Evolutionary conservation across 768 basidiomycete species (phyloP).

Genomic region (Hericium rajendrae): DNA sequence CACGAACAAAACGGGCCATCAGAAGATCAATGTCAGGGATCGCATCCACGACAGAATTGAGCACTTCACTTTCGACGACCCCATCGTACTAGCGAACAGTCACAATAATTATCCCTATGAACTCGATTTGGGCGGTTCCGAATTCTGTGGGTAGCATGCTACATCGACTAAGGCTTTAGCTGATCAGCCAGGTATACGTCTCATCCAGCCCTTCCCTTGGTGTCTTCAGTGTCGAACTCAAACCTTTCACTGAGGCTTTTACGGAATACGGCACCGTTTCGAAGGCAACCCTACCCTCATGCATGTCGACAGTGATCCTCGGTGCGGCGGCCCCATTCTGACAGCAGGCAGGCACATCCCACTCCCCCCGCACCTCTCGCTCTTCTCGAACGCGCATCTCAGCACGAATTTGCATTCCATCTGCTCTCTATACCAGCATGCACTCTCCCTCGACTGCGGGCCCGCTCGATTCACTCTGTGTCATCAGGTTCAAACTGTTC

Average conservation of each 20-base stretch:
- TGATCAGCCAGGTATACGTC: too few relatives aligned
- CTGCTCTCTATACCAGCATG: slow-evolving; percentile 43
- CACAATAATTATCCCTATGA: slow-evolving; percentile 43
- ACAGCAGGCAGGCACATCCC: slow-evolving; percentile 13
- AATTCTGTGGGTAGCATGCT: slow-evolving; percentile 31
- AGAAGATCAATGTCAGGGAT: slow-evolving; percentile 32
- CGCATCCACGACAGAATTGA: slow-evolving; percentile 12
- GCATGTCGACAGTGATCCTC: slow-evolving; percentile 39
- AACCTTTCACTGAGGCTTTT: slow-evolving; percentile 40
- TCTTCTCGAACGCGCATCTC: slow-evolving; percentile 17
- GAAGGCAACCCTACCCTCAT: slow-evolving; percentile 30
- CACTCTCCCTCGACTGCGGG: slow-evolving; percentile 22
- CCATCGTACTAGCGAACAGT: slow-evolving; percentile 42
- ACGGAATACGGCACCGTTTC: slow-evolving; percentile 32
- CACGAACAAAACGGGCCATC: slow-evolving; percentile 26
- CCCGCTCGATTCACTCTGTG: too few relatives aligned
- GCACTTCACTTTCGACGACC: slow-evolving; percentile 34
- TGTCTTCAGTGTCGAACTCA: too few relatives aligned
- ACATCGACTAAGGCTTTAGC: too few relatives aligned
- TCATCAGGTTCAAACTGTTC: slow-evolving; percentile 33
- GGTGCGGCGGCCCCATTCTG: slow-evolving; percentile 37
- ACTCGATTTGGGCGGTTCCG: slow-evolving; percentile 36
- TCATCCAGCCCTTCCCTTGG: too few relatives aligned
- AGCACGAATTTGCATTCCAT: slow-evolving; percentile 44
- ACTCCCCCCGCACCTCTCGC: slow-evolving; percentile 7